Evolutionary conservation across 768 basidiomycete genomes (phyloP).

Genomic region (Pleurotus ostreatus): DNA sequence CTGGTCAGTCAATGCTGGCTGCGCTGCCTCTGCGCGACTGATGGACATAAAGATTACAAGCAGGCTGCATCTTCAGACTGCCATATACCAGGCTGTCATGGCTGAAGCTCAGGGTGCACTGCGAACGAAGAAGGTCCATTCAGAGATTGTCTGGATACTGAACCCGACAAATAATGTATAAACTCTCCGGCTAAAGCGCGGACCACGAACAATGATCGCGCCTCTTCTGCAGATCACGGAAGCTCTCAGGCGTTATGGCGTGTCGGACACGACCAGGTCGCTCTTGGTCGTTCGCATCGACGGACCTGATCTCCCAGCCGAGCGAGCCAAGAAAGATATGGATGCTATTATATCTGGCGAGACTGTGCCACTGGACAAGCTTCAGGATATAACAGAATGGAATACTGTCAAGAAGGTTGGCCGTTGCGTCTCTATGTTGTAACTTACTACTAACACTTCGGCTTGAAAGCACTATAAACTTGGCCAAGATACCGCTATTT

Average conservation of each 20-base stretch:
- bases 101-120: slow-evolving; percentile 55
- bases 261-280: slow-evolving; percentile 60
- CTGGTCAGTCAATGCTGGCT: slow-evolving; percentile 50
- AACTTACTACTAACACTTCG: too few species aligned
- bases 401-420: slow-evolving; percentile 65
- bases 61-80: slow-evolving; percentile 75
- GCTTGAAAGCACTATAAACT: slow-evolving; percentile 64
- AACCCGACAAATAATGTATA: slow-evolving; percentile 83
- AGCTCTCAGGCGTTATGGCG: slow-evolving; percentile 80
- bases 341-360: slow-evolving; percentile 54
- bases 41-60: slow-evolving; percentile 68
- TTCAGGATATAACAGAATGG: slow-evolving; percentile 64
- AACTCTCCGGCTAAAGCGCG: not conserved
- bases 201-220: not conserved
- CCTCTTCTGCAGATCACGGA: slow-evolving; percentile 68
- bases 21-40: slow-evolving; percentile 1
- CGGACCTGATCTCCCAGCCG: slow-evolving; percentile 25
- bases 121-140: slow-evolving; percentile 84
- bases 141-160: slow-evolving; percentile 84
- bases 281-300: slow-evolving; percentile 73
- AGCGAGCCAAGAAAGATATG: slow-evolving; percentile 52
- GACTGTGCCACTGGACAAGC: slow-evolving; percentile 40
- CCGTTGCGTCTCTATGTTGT: too few species aligned
- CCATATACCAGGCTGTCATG: slow-evolving; percentile 77
- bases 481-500: slow-evolving; percentile 43